Conservation (phyloP, 345 rosid genomes). For the Arabis alpina region DNA sequence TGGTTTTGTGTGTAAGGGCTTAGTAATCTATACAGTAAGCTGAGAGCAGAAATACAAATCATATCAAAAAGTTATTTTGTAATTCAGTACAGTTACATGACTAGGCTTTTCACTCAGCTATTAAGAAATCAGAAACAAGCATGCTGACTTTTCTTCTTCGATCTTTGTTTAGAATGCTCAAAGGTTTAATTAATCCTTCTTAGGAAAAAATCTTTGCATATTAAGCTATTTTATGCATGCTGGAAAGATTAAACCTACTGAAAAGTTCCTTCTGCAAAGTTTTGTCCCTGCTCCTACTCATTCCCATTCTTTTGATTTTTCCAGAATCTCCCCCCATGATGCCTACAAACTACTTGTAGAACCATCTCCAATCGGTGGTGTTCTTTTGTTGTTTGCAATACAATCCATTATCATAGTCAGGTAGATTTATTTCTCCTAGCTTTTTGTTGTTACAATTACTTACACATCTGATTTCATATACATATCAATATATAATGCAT, state of each 20-base stretch:
- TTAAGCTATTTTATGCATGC: conserved; percentile 9
- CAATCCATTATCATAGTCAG: conserved; percentile 95
- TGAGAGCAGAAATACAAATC: conserved; percentile 21
- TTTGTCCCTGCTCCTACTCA: conserved; percentile 27
- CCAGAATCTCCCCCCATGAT: conserved; percentile 97
- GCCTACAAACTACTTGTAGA: conserved; percentile 94
- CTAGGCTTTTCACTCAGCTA: conserved; percentile 31
- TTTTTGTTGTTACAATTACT: conserved; percentile 21
- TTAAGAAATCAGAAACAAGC: conserved; percentile 11
- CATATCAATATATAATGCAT: conserved; percentile 15
- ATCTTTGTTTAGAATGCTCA: conserved; percentile 23
- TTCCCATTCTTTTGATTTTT: conserved; percentile 36
- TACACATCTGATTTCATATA: conserved; percentile 8
- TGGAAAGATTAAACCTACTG: conserved; percentile 22
- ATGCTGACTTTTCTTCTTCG: background rate
- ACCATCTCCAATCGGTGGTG: conserved; percentile 97
- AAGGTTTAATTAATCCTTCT: conserved; percentile 18
- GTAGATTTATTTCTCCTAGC: conserved; percentile 45
- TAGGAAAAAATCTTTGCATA: conserved; percentile 5
- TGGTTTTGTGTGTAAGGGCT: too few species aligned
- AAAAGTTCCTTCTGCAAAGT: conserved; percentile 16
- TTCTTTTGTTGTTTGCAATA: conserved; percentile 82
- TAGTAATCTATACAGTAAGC: conserved; percentile 25
- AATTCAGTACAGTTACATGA: conserved; percentile 13
- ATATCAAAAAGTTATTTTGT: conserved; percentile 16